Evolutionary conservation across 768 basidiomycete species (phyloP).

Genomic region (Sporobolomyces roseus): DNA sequence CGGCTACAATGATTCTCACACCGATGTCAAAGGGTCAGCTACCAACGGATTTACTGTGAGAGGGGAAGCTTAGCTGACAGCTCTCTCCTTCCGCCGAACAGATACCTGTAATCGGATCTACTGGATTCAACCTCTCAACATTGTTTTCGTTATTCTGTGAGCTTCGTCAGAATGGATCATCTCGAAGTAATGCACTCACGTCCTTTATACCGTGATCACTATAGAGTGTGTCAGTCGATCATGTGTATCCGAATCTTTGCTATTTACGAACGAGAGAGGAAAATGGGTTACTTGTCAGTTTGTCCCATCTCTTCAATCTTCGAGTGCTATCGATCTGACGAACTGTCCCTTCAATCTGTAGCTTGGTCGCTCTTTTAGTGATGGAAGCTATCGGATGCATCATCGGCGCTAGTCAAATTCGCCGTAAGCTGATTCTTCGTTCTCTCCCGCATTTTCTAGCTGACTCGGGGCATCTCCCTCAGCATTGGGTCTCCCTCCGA

Average conservation of each 20-base stretch:
- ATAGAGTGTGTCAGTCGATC: background rate
- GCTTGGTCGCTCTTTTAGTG: background rate
- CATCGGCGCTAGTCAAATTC: background rate
- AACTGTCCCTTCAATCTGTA: background rate
- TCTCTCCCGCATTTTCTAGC: no score
- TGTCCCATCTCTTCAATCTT: no score
- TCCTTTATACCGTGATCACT: no score
- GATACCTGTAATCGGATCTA: background rate
- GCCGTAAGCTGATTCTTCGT: background rate
- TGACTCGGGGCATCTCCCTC: no score
- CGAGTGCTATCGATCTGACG: no score
- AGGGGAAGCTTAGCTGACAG: background rate
- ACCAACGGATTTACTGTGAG: no score
- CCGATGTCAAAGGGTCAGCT: background rate
- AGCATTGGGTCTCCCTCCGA: background rate
- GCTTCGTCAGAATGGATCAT: no score
- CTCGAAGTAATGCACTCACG: no score
- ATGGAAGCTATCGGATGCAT: background rate
- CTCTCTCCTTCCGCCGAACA: background rate
- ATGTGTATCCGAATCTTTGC: constrained; percentile 3
- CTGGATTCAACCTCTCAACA: constrained; percentile 9
- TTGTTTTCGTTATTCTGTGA: constrained; percentile 12
- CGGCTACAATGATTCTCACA: background rate
- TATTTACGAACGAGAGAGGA: constrained; percentile 1
- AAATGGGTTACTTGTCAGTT: constrained; percentile 8